Base-by-base conservation (phyloP, 345 rosid genomes). In the Boechera stricta region DNA sequence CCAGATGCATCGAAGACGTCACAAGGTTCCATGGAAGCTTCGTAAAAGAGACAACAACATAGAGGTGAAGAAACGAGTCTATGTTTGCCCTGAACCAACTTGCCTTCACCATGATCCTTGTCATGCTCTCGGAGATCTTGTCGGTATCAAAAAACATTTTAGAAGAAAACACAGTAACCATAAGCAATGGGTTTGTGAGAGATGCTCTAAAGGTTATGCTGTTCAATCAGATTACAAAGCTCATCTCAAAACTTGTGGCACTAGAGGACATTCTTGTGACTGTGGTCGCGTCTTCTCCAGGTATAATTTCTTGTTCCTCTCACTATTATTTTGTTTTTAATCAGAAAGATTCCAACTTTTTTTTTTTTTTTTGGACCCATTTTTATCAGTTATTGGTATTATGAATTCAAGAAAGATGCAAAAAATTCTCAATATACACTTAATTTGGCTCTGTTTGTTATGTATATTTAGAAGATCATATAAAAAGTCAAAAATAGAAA, bases 261-360 rank as follows among this genome's bases (percentile, higher is more conserved):
- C 94, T 18, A 76, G 97, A 71, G 97, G 97, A 66, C 97, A 91
- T 75, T 91, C 94, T 47, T 91, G 97, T 47, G 97, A 91, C 81
- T 91, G 97, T 72, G 97, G 97, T 79, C 94, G 97, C 4, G 97
- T 91, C 72, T 91, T 91, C 75, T 91, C 97, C 89, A 87, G 97
- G 97, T 91, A 61, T 47, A 6, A 36, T 36, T 44, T 66, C 75
- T 54, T 72, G 26, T 76, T 53, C 57, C 63, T 49, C 54, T 26
- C 51, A 31, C 51, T 18, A 29, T 47, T 21, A 59, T 32, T 72
- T 33, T 3, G 15, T 13, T 55, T 36, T 67, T 57, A 16, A 32
- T 78, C 36, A 48, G 4, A 71, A 57, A 72, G 36, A 56, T 71
- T 57, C 63, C 47, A 55, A 28, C n/a, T 5, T 64, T 36, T 42